A percentile compares a stretch with the other conserved stretches of the same genome.
Conservation (phyloP, 148 eudicot genomes). For the Chenopodium quinoa region DNA sequence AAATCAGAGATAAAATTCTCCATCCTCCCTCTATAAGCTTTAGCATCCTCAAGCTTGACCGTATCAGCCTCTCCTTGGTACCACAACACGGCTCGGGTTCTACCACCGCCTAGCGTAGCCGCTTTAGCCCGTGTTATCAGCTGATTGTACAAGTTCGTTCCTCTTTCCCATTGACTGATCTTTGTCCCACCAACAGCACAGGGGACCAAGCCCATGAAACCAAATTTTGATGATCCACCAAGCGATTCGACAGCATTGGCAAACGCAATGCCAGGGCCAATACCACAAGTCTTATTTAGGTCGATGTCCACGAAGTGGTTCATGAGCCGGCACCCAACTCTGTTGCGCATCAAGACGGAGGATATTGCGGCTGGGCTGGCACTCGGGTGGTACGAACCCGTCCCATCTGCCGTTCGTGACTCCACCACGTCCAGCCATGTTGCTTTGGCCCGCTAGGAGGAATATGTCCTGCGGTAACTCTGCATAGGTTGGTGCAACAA, state of each 20-base stretch:
- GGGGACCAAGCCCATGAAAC: constrained; percentile 38
- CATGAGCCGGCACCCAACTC: constrained; percentile 35
- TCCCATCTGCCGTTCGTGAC: constrained; percentile 35
- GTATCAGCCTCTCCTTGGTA: constrained; percentile 52
- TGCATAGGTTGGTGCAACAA: not conserved
- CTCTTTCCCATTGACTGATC: constrained; percentile 34
- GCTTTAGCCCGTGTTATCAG: constrained; percentile 32
- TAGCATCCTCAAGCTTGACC: constrained; percentile 10
- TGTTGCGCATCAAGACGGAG: constrained; percentile 18
- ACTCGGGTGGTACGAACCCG: constrained; percentile 30
- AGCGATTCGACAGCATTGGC: constrained; percentile 24
- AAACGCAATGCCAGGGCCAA: constrained; percentile 49
- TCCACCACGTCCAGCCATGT: constrained; percentile 55
- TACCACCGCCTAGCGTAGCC: constrained; percentile 30
- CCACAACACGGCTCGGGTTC: constrained; percentile 40
- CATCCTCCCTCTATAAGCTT: constrained; percentile 18
- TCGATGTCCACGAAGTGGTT: constrained; percentile 49
- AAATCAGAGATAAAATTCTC: constrained; percentile 30
- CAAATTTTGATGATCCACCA: constrained; percentile 9
- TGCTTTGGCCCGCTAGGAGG: constrained; percentile 50
- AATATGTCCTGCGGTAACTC: constrained; percentile 18
- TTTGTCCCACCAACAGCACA: constrained; percentile 48
- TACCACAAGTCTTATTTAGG: constrained; percentile 30
- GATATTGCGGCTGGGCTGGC: constrained; percentile 19
- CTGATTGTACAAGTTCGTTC: constrained; percentile 23